Evolutionary conservation across 2,329 filamentous ascomycete genomes (phyloP), one percentile per base, ranked within the genome.

Genomic region (Diaporthe vaccinii): DNA sequence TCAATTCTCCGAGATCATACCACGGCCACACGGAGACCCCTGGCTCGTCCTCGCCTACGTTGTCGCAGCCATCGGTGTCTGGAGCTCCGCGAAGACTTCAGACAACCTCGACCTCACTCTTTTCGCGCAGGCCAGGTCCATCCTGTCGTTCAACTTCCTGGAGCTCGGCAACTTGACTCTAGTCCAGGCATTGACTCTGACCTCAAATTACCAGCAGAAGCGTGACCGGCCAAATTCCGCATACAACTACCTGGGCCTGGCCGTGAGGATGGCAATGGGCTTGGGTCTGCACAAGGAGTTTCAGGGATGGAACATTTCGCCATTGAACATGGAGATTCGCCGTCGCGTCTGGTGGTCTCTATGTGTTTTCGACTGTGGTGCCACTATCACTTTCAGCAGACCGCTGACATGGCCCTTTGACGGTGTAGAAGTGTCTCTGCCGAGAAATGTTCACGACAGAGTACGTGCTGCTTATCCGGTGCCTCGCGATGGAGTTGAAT

Each of bases 161-260:
- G 76, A 77, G 31, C 74, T 77, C 68, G 76, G 76, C 61, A 77
- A 77, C 76, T 76, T 83, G 46, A 82, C 80, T 1, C 78, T 82
- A 9, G 81, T 83, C 22, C 81, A 83, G 70, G 81, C 82, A 2
- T 78, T 83, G 17, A 79, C 79, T 2, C 78, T 83, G 6, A 78
- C 81, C 34, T 79, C 79, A 28, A 83, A 83, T 49, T 82, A 82
- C 74, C 78, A 79, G 61, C 87, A 89, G 77, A 89, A 89, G 78
- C 82, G 85, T 41, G 85, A 89, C 78, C 84, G 86, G 51, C 87
- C 87, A 4, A 89, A 89, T 75, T 87, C 86, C 0, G 86, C 87
- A 1, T 89, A 87, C 76, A 89, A 88, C 76, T 86, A 86, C 59
- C 83, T 87, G 46, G 86, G 87, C 1, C 82, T 88, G 20, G 87